Conservation (phyloP, 352 stramenopile genomes). For the Pythium periplocum region DNA sequence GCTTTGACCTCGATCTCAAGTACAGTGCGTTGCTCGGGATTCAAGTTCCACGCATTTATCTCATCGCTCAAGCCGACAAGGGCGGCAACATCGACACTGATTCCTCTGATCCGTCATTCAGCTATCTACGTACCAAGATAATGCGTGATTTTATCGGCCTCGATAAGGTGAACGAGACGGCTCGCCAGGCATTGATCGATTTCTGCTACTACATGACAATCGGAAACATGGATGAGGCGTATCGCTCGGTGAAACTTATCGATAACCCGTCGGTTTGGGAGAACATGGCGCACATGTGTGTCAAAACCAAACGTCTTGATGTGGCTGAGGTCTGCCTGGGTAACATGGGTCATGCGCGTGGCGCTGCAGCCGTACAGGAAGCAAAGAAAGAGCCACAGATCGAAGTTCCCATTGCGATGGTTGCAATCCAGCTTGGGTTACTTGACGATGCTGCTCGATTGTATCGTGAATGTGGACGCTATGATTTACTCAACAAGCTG, state of each 20-base stretch:
- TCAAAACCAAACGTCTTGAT: slow-evolving; percentile 94
- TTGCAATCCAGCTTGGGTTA: slow-evolving; percentile 90
- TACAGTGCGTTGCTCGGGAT: slow-evolving; percentile 82
- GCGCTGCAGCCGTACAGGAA: slow-evolving; percentile 83
- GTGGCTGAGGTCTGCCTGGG: slow-evolving; percentile 92
- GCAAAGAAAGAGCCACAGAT: slow-evolving; percentile 61
- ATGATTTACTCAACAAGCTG: slow-evolving; percentile 90
- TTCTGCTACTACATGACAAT: slow-evolving; percentile 95
- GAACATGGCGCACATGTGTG: slow-evolving; percentile 96
- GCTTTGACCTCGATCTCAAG: slow-evolving; percentile 80
- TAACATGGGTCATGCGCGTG: slow-evolving; percentile 92
- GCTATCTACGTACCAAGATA: slow-evolving; percentile 67
- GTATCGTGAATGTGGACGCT: slow-evolving; percentile 88
- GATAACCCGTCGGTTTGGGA: slow-evolving; percentile 92
- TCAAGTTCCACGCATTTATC: slow-evolving; percentile 76
- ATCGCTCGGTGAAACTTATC: slow-evolving; percentile 91
- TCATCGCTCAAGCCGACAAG: slow-evolving; percentile 49
- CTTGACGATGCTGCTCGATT: slow-evolving; percentile 88
- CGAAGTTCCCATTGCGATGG: slow-evolving; percentile 57
- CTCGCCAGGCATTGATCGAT: slow-evolving; percentile 87
- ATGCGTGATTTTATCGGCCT: slow-evolving; percentile 94
- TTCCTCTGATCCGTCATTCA: slow-evolving; percentile 18
- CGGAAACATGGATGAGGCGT: slow-evolving; percentile 95
- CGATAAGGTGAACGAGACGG: slow-evolving; percentile 85
- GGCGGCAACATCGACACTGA: slow-evolving; percentile 27